Conservation (phyloP, 2,329 filamentous ascomycete genomes). For the Fusarium equiseti region DNA sequence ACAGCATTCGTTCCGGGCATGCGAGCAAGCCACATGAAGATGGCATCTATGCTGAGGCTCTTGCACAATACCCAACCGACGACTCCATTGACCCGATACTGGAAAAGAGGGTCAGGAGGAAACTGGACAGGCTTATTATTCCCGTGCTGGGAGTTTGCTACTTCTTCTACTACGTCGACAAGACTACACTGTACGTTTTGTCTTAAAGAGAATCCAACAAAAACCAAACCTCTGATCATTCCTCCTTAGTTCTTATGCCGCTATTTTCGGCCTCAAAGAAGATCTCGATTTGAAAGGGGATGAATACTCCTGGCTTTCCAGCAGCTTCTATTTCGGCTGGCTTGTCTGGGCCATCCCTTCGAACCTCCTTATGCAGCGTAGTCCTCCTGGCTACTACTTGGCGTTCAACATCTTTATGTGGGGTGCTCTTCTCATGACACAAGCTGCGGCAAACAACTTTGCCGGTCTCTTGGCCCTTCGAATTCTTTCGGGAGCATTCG, state of each 20-base stretch:
- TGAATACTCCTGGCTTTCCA: conserved; percentile 63
- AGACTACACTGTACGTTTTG: conserved; percentile 62
- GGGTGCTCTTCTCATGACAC: conserved; percentile 60
- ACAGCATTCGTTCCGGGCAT: not conserved
- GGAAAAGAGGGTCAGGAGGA: conserved; percentile 52
- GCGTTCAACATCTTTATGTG: conserved; percentile 67
- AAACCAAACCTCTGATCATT: not conserved
- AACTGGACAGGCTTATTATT: conserved; percentile 55
- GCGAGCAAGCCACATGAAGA: conserved; percentile 21
- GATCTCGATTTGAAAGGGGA: conserved; percentile 68
- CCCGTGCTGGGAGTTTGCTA: conserved; percentile 56
- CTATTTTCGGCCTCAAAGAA: conserved; percentile 72
- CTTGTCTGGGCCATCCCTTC: conserved; percentile 53
- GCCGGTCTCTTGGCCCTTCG: conserved; percentile 66
- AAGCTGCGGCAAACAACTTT: conserved; percentile 69
- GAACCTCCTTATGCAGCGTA: conserved; percentile 51
- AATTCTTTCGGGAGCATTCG: conserved; percentile 73
- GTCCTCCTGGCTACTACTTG: conserved; percentile 54
- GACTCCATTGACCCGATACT: conserved; percentile 52
- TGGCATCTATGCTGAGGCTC: conserved; percentile 52
- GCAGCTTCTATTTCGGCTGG: conserved; percentile 55
- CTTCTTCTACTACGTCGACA: conserved; percentile 56
- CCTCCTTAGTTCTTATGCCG: conserved; percentile 65
- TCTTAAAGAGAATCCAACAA: too few relatives aligned
- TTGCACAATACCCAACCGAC: conserved; percentile 54